A percentile compares a stretch with the other conserved stretches of the same genome.
These are phyloP conservation scores for Ustilago nuda DNA, from an alignment of 1,284 basidiomycete genomes.

Conservation along the genomic window DNA sequence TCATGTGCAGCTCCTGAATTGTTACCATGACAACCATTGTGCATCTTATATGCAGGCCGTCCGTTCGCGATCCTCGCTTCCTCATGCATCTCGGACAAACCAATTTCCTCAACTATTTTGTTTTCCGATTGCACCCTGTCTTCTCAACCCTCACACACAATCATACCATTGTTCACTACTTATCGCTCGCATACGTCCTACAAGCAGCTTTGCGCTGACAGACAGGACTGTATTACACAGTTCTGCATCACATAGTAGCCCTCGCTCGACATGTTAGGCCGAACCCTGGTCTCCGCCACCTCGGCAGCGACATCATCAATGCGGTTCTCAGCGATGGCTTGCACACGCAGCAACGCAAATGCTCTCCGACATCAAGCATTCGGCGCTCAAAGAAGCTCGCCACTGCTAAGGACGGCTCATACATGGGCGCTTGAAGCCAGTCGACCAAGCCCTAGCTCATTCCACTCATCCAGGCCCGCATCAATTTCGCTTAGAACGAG, in stretches of 20 bases:
- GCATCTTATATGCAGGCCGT: too few species aligned
- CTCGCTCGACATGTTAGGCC: conserved; percentile 11
- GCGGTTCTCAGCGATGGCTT: conserved; percentile 15
- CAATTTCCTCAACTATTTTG: too few species aligned
- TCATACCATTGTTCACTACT: too few species aligned
- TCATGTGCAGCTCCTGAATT: too few species aligned
- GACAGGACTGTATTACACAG: too few species aligned
- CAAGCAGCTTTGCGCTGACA: too few species aligned
- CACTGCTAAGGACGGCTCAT: conserved; percentile 41
- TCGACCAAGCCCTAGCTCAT: not conserved
- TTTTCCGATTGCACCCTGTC: conserved; percentile 19
- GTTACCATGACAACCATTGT: too few species aligned
- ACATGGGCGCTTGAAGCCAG: conserved; percentile 38
- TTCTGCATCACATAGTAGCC: too few species aligned
- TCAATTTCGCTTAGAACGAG: not conserved
- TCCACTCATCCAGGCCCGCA: not conserved
- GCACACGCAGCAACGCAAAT: conserved; percentile 3
- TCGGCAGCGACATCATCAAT: conserved; percentile 20
- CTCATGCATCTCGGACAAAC: too few species aligned
- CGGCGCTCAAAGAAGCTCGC: conserved; percentile 17
- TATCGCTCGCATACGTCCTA: too few species aligned
- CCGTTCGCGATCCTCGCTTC: too few species aligned
- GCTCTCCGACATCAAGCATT: conserved; percentile 1
- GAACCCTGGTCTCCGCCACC: conserved; percentile 1
- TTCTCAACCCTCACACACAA: not conserved